Evolutionary conservation across 2,329 filamentous ascomycete genomes (phyloP).

Genomic region (Helminthosporium solani): DNA sequence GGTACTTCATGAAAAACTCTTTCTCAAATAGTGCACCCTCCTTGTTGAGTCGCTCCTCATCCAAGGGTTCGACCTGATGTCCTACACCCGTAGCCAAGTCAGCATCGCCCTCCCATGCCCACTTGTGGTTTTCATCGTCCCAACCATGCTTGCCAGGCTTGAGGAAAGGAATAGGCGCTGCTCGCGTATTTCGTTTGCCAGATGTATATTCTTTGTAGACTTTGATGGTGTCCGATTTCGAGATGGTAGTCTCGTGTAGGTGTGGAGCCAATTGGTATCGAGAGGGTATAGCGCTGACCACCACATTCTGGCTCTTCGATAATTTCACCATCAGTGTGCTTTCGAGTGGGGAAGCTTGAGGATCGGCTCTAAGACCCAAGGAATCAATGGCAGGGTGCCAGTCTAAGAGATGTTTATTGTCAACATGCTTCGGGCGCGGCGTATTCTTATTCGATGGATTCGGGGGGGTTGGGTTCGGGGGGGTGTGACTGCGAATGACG

Average conservation of each 20-base stretch:
- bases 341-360: neutral
- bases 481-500: too few relatives aligned
- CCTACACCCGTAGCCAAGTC: constrained; percentile 21
- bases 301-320: neutral
- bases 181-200: neutral
- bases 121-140: constrained; percentile 8
- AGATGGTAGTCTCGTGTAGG: neutral
- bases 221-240: neutral
- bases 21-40: constrained; percentile 2
- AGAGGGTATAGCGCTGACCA: constrained; percentile 6
- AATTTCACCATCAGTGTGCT: constrained; percentile 2
- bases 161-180: constrained; percentile 11
- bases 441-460: too few relatives aligned
- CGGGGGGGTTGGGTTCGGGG: too few relatives aligned
- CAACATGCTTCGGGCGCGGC: neutral
- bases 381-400: neutral
- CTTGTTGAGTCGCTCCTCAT: constrained; percentile 9
- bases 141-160: constrained; percentile 27
- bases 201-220: neutral
- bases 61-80: constrained; percentile 20
- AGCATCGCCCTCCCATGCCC: constrained; percentile 15
- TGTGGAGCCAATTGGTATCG: neutral
- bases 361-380: neutral
- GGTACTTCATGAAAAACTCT: constrained; percentile 22
- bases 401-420: neutral